Conservation (phyloP, 129 eudicot species). For the Solidago caesia region DNA sequence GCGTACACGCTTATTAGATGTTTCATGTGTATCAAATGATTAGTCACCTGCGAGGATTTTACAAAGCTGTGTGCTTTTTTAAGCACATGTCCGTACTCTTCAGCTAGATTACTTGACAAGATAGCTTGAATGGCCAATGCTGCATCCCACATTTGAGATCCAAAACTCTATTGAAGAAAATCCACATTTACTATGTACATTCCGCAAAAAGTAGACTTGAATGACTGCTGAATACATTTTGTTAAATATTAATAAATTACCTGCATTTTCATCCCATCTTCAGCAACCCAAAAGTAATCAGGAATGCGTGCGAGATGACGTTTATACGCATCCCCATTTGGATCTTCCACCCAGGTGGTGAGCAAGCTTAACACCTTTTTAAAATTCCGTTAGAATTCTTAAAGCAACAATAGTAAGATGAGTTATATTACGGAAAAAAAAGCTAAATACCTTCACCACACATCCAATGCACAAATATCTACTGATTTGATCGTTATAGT, state of each 20-base stretch:
- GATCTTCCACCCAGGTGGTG: slow-evolving; percentile 63
- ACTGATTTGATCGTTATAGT: slow-evolving; percentile 60
- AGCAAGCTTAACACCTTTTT: slow-evolving; percentile 38
- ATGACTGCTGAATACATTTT: neutral
- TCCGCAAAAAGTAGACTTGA: neutral
- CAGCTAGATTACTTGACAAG: slow-evolving; percentile 39
- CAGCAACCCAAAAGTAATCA: slow-evolving; percentile 64
- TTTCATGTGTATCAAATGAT: neutral
- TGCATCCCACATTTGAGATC: slow-evolving; percentile 74
- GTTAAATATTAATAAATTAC: slow-evolving; percentile 7
- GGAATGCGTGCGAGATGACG: slow-evolving; percentile 56
- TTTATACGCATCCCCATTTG: slow-evolving; percentile 48
- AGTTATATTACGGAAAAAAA: too few species aligned
- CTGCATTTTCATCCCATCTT: slow-evolving; percentile 71
- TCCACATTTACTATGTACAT: slow-evolving; percentile 1
- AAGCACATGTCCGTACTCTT: slow-evolving; percentile 48
- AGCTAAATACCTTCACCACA: slow-evolving; percentile 55
- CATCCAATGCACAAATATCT: slow-evolving; percentile 59
- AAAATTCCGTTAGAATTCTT: neutral
- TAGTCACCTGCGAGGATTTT: slow-evolving; percentile 61
- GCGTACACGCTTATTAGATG: neutral
- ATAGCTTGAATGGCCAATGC: slow-evolving; percentile 70
- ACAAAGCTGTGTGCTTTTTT: slow-evolving; percentile 59
- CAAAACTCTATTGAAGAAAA: slow-evolving; percentile 37
- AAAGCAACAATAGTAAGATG: neutral